A percentile compares a stretch with the other conserved stretches of the same genome.
phyloP scores from a whole-genome alignment of 805 yeast genomes.

The Kregervanrija delftensis region DNA sequence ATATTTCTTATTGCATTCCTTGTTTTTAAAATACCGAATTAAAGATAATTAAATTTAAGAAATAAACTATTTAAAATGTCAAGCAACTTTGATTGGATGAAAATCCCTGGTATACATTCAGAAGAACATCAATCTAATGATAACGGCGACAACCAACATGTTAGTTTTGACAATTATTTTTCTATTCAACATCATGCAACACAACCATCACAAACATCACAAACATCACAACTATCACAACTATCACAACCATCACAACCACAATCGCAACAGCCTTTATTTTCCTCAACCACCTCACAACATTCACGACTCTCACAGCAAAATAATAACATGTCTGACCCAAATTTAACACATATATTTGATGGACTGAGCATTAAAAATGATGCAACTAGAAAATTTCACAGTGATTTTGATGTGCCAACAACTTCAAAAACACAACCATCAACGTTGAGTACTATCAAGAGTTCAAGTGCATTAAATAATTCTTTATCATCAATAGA shows the following conservation, averaged over 20 bases:
- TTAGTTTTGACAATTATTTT: constrained; percentile 6
- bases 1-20: no score
- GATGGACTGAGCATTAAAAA: neutral
- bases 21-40: no score
- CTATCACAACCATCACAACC: neutral
- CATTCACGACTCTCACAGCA: neutral
- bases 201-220: neutral
- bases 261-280: neutral
- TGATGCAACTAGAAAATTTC: neutral
- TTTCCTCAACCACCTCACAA: neutral
- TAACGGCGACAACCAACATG: neutral
- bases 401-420: constrained; percentile 8
- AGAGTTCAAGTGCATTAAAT: neutral
- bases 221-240: neutral
- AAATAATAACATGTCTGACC: neutral
- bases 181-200: neutral
- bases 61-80: constrained; percentile 6
- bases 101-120: constrained; percentile 15
- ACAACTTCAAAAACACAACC: no score
- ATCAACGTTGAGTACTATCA: constrained; percentile 2
- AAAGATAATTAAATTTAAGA: neutral
- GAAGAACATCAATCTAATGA: neutral
- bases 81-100: constrained; percentile 17
- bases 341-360: constrained; percentile 1
- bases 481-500: neutral